Evolutionary conservation across 345 rosid species (phyloP), one percentile per base, ranked within the genome.

Genomic region (Eucalyptus virginea): DNA sequence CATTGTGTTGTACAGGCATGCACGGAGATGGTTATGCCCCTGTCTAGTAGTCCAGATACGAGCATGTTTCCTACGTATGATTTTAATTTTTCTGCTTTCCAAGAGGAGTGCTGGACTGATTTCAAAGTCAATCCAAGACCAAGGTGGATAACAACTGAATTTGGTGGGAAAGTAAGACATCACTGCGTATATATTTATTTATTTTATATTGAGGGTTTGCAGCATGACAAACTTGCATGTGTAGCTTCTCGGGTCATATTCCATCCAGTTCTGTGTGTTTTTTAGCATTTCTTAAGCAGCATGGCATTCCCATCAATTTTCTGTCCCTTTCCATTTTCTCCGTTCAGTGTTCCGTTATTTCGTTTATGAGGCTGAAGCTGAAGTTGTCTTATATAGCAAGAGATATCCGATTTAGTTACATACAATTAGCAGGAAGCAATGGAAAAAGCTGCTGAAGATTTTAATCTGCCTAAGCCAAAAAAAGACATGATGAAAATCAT

Each of bases 11-110:
- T 89, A 24, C 62, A 98, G 99, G 99, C 98, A 3, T 98, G 99
- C 92, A 93, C 99, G 10, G 99, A 98, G 94, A 98, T 98, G 99
- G 98, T 95, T 88, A 92, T 97, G 97, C 96, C 98, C 50, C 94
- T 96, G 99, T 94, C 98, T 80, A 93, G 96, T 90, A 94, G 94
- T 89, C 89, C 47, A 77, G 92, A 94, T 86, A 89, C 87, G 30
- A 96, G 98, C 94, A 96, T 98, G 98, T 98, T 92, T 89, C 95
- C 95, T 34, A 50, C 95, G 18, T 92, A 91, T 90, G 95, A 90
- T 80, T 98, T 92, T 92, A 94, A 95, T 89, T 96, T 95, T 91
- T 92, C 98, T 80, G 92, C 96, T 81, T 95, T 65, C 89, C 88
- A 90, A 93, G 97, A 96, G 88, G 94, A 90, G 19, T 98, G 99